Base-by-base conservation (phyloP, 2,329 filamentous ascomycete species). In the Xylariaceae sp. region DNA sequence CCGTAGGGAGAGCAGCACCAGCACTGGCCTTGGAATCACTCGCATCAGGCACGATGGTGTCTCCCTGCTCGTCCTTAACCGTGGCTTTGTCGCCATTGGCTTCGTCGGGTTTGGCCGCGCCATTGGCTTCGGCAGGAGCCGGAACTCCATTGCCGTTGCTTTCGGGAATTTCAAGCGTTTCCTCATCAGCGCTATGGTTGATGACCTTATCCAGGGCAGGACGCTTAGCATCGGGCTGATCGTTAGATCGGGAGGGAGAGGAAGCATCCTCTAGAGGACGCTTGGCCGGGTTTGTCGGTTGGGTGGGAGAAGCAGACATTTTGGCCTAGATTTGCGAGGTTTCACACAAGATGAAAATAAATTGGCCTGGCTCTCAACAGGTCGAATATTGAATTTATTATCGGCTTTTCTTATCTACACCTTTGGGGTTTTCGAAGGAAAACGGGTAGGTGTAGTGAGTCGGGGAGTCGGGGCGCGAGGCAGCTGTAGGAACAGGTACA, bases 231-330 rank as follows among this genome's bases (percentile, higher is more conserved):
- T 98, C 93, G 40, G 94, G 93, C 64, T 96, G 90, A 59, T 97
- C 93, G 62, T 81, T 89, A 30, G 86, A 85, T 49, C 87, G 87
- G 24, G 89, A 95, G 28, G 93, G 93, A 9, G 93, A 98, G 15
- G 93, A 97, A 9, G 91, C 87, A 63, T 97, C 93, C 74, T 98
- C 93, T 52, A 98, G 81, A 47, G 93, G 93, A 61, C 93, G 89
- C 79, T 98, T 98, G 49, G 79, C 73, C 56, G 81, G 83, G 61
- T 87, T 81, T 44, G 82, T 85, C 38, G 80, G 79, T 48, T 74
- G 73, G 48, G 74, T 68, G 22, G 79, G 80, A 52, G 79, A 89
- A 50, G 84, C 78, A 70, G 86, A 89, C 86, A 90, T 90, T 56
- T 66, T 79, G 68, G 53, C 58, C 63, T 68, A 68, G 60, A 63